Conservation (phyloP, 2,329 filamentous ascomycete species). For the Sarocladiaceae sp. region DNA sequence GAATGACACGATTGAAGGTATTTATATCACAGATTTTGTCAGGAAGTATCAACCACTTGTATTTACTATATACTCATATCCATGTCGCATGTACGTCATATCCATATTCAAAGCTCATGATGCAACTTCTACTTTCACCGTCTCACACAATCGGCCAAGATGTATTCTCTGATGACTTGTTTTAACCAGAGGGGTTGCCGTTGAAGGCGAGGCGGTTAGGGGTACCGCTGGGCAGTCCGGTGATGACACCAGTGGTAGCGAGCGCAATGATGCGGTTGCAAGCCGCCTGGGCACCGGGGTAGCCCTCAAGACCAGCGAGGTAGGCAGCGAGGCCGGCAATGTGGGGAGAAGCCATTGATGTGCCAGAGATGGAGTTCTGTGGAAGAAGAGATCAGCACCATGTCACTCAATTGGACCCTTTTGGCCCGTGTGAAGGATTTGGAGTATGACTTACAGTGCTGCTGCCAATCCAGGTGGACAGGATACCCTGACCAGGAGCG, state of each 20-base stretch:
- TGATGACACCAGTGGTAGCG: conserved; percentile 35
- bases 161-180: neutral
- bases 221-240: conserved; percentile 36
- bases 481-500: conserved; percentile 41
- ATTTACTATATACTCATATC: neutral
- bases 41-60: neutral
- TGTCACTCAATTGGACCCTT: neutral
- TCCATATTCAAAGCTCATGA: neutral
- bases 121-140: neutral
- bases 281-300: conserved; percentile 39
- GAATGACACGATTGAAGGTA: no score
- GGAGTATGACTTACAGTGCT: conserved; percentile 22
- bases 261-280: conserved; percentile 40
- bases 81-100: neutral
- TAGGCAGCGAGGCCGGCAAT: conserved; percentile 37
- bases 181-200: conserved; percentile 24
- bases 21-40: no score
- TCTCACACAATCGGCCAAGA: no score
- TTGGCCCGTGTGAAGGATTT: neutral
- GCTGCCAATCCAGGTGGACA: conserved; percentile 39
- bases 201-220: conserved; percentile 54
- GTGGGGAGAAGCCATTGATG: conserved; percentile 37
- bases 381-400: neutral
- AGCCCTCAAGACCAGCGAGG: conserved; percentile 39
- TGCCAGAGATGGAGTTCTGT: conserved; percentile 34